phyloP scores from a whole-genome alignment of 2,329 filamentous ascomycete genomes.

The Botryosphaeria agaves region DNA sequence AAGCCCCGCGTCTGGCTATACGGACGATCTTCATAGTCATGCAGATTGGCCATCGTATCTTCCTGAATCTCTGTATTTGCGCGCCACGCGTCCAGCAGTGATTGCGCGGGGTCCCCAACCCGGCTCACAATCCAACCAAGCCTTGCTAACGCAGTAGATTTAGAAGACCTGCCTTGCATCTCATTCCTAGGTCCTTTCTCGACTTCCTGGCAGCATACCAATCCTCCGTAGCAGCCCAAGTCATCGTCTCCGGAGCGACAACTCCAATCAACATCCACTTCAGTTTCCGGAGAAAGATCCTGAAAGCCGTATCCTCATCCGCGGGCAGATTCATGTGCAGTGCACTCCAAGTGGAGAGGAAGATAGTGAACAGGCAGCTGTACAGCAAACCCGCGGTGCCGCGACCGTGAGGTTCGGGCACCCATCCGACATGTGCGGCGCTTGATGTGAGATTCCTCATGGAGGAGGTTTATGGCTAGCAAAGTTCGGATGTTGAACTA shows the following conservation, averaged over 20 bases:
- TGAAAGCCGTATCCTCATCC: constrained; percentile 7
- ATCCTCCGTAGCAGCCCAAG: constrained; percentile 18
- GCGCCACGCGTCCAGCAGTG: too few species aligned
- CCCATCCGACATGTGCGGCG: constrained; percentile 13
- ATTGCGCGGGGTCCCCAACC: too few species aligned
- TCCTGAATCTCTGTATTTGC: too few species aligned
- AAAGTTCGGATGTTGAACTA: too few species aligned
- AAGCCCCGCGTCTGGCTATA: too few species aligned
- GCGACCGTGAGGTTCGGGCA: constrained; percentile 11
- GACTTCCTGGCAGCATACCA: constrained; percentile 15
- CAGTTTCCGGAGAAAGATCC: constrained; percentile 10
- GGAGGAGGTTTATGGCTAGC: too few species aligned
- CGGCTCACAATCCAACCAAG: too few species aligned
- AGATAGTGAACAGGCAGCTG: constrained; percentile 15
- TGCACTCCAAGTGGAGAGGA: constrained; percentile 18
- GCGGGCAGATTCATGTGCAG: constrained; percentile 18
- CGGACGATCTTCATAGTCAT: too few species aligned
- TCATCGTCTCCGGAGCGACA: constrained; percentile 18
- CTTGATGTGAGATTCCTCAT: background rate
- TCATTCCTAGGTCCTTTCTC: too few species aligned
- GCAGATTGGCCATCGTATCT: too few species aligned
- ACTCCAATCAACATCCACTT: constrained; percentile 14
- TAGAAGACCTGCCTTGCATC: too few species aligned
- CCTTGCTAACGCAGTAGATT: too few species aligned
- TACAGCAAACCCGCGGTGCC: constrained; percentile 16